These are phyloP conservation scores for Trichosporon sp. DNA, from an alignment of 1,284 basidiomycete genomes.

Conservation along the genomic window DNA sequence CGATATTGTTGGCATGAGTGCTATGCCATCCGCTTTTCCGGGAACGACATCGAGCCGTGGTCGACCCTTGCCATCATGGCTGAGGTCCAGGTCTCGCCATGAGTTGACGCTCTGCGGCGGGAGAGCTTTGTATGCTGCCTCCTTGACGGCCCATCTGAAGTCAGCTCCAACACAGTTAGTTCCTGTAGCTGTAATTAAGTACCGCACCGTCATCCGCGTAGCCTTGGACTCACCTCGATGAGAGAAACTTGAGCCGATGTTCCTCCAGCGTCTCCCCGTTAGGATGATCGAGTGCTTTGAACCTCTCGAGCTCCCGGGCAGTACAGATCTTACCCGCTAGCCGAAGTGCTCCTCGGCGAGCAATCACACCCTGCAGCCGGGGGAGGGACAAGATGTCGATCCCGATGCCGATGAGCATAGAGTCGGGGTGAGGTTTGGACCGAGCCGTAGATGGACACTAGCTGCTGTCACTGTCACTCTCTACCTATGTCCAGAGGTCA, in stretches of 20 bases:
- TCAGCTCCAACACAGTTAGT: too few species aligned
- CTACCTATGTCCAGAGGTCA: too few species aligned
- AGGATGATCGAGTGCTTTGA: slow-evolving; percentile 6
- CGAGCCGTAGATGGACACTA: background rate
- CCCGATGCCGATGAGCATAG: slow-evolving; percentile 64
- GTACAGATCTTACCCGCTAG: slow-evolving; percentile 64
- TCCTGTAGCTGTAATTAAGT: too few species aligned
- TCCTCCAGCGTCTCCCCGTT: slow-evolving; percentile 10
- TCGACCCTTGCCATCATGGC: slow-evolving; percentile 21
- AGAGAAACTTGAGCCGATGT: background rate
- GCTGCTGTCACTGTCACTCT: too few species aligned
- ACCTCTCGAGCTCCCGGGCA: slow-evolving; percentile 23
- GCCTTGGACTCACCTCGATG: background rate
- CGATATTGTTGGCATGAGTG: slow-evolving; percentile 63
- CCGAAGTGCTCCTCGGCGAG: slow-evolving; percentile 52
- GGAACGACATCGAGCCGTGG: slow-evolving; percentile 17
- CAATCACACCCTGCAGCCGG: slow-evolving; percentile 57
- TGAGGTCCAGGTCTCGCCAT: slow-evolving; percentile 64
- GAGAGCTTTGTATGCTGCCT: slow-evolving; percentile 83
- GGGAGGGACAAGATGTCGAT: slow-evolving; percentile 68
- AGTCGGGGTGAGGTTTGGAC: background rate
- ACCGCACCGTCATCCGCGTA: background rate
- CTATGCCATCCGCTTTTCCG: slow-evolving; percentile 18
- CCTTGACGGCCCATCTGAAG: slow-evolving; percentile 74
- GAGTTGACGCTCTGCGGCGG: slow-evolving; percentile 58